Base-by-base conservation (phyloP, 2,329 filamentous ascomycete genomes). In the Aspergillus eucalypticola region DNA sequence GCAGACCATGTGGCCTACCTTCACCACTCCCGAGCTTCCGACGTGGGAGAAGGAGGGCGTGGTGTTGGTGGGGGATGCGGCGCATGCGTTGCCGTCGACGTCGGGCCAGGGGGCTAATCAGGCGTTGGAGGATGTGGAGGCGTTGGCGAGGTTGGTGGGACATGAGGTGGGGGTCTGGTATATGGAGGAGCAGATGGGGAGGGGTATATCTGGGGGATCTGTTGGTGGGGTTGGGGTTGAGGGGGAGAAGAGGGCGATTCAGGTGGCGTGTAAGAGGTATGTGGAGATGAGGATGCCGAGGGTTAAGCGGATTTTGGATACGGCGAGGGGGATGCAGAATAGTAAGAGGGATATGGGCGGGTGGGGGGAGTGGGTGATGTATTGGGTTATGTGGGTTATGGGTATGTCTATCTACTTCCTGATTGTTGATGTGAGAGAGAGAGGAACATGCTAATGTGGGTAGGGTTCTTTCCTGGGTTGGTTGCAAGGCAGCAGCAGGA, bases 41-140 rank as follows among this genome's bases (percentile, higher is more conserved):
- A 75, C 73, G 17, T 85, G 82, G 82, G 74, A 76, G 19, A 70
- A 75, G 5, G 72, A 79, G 8, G 75, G 82, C 0, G 77, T 85
- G 2, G 75, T 87, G 4, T 71, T 87, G 2, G 71, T 86, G 2
- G 85, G 84, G 3, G 84, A 87, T 68, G 83, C 83, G 2, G 84
- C 83, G 0, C 84, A 87, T 70, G 83, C 84, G 0, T 73, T 86
- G 58, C 80, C 82, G 2, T 79, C 84, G 0, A 81, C 79, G 5
- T 80, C 79, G 0, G 83, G 84, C 2, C 84, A 86, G 68, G 85
- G 84, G 0, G 78, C 81, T 0, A 82, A 79, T 3, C 84, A 86
- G 69, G 84, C 82, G 0, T 66, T 87, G 10, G 84, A 87, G 67
- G 84, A 87, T 69, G 78, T 76, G 0, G 79, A 83, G 61, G 75